Evolutionary conservation across 768 basidiomycete species (phyloP).

Genomic region (Mycena epipterygia): DNA sequence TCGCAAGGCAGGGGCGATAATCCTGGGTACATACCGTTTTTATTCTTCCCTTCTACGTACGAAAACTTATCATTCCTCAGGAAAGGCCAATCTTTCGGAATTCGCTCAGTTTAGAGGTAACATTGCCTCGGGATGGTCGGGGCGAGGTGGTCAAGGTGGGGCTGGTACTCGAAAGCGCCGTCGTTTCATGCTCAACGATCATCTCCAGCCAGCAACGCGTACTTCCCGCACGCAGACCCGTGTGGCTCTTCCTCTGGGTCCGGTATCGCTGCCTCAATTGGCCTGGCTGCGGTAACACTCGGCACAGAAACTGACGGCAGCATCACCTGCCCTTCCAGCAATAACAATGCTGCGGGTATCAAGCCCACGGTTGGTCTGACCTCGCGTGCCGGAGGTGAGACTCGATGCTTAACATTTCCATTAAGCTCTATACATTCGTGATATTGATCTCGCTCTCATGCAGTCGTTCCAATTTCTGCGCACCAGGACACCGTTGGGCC

Average conservation of each 20-base stretch:
- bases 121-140: constrained; percentile 71
- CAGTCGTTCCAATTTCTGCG: constrained; percentile 69
- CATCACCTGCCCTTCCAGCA: constrained; percentile 63
- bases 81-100: constrained; percentile 70
- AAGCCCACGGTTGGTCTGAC: constrained; percentile 74
- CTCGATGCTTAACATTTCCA: neutral
- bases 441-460: neutral
- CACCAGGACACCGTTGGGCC: constrained; percentile 74
- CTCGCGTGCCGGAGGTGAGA: constrained; percentile 69
- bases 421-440: neutral
- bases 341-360: constrained; percentile 70
- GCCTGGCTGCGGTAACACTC: too few species aligned
- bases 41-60: constrained; percentile 1
- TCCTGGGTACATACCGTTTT: constrained; percentile 55
- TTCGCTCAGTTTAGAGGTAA: constrained; percentile 63
- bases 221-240: constrained; percentile 64
- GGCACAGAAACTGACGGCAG: constrained; percentile 59
- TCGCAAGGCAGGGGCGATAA: constrained; percentile 58
- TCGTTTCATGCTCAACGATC: neutral
- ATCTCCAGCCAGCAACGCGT: constrained; percentile 53
- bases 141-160: constrained; percentile 62
- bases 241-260: too few species aligned
- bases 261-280: too few species aligned
- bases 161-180: neutral
- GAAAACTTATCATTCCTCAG: constrained; percentile 38